A percentile compares a stretch with the other conserved stretches of the same genome.
phyloP scores from a whole-genome alignment of 805 yeast species.

The Kodamaea restingae region DNA sequence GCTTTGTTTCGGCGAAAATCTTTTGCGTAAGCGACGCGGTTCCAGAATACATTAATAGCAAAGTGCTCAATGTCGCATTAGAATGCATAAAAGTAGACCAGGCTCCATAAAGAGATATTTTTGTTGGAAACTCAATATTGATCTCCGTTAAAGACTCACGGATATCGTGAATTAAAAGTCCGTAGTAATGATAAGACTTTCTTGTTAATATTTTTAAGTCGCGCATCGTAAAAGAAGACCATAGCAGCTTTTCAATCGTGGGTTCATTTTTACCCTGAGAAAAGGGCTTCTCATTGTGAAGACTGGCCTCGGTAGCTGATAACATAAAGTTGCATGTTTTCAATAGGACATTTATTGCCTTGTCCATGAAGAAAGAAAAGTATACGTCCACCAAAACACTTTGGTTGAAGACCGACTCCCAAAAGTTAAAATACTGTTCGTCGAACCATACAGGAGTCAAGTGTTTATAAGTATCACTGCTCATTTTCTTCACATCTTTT shows the following conservation, averaged over 20 bases:
- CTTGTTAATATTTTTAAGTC: constrained; percentile 28
- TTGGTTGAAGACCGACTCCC: constrained; percentile 30
- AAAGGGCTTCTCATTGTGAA: neutral
- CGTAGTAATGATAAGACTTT: constrained; percentile 32
- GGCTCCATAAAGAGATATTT: constrained; percentile 34
- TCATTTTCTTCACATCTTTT: constrained; percentile 13
- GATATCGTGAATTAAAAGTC: constrained; percentile 31
- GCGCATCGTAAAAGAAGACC: constrained; percentile 24
- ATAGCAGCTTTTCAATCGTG: constrained; percentile 5
- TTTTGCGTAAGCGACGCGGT: constrained; percentile 29
- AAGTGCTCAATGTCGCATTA: constrained; percentile 29
- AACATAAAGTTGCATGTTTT: constrained; percentile 13
- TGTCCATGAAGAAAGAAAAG: constrained; percentile 35
- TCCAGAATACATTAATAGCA: constrained; percentile 32
- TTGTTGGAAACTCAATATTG: constrained; percentile 34
- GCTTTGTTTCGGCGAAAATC: constrained; percentile 19
- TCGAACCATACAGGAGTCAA: constrained; percentile 26
- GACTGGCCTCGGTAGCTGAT: constrained; percentile 7
- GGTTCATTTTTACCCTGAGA: neutral
- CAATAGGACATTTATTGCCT: constrained; percentile 29
- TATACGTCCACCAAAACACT: constrained; percentile 27
- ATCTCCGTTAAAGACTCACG: constrained; percentile 27
- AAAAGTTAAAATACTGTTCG: constrained; percentile 19
- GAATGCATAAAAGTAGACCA: constrained; percentile 33
- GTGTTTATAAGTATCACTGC: constrained; percentile 12